Conservation (phyloP, 768 basidiomycete species). For the Lactifluus volemus region DNA sequence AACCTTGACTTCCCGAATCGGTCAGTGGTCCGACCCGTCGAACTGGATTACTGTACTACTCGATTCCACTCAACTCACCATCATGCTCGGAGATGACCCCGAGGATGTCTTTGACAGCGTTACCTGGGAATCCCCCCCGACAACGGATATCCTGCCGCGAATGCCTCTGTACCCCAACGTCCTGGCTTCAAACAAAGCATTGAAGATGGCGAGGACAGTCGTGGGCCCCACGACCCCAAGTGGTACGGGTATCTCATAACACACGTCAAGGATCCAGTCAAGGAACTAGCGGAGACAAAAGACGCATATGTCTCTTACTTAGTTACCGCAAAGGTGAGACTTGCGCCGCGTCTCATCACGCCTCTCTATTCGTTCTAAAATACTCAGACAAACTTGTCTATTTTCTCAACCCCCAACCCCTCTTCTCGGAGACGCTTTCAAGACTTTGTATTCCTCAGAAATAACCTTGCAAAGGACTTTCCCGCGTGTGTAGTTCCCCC, state of each 20-base stretch:
- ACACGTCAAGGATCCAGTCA: constrained; percentile 84
- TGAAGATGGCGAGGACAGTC: constrained; percentile 55
- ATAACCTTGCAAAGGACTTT: constrained; percentile 84
- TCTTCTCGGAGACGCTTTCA: constrained; percentile 85
- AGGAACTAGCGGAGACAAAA: constrained; percentile 94
- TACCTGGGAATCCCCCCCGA: constrained; percentile 74
- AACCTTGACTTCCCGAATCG: not conserved
- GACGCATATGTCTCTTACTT: constrained; percentile 95
- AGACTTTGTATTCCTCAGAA: constrained; percentile 91
- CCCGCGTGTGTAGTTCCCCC: constrained; percentile 98
- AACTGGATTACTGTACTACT: not conserved
- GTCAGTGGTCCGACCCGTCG: not conserved
- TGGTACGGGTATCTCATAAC: constrained; percentile 86
- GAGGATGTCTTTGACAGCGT: constrained; percentile 90
- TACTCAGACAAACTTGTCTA: constrained; percentile 77
- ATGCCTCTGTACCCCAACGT: constrained; percentile 36
- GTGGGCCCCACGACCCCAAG: constrained; percentile 69
- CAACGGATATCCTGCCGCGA: constrained; percentile 38
- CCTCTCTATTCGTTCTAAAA: not conserved
- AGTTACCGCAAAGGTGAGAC: constrained; percentile 73
- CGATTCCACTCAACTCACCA: constrained; percentile 24
- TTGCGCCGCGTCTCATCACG: not conserved
- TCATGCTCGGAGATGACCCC: constrained; percentile 73
- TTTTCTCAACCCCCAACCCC: constrained; percentile 69
- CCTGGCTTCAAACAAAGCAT: constrained; percentile 82